These are phyloP conservation scores for Pichia heedii DNA, from an alignment of 805 yeast genomes.

Conservation along the genomic window DNA sequence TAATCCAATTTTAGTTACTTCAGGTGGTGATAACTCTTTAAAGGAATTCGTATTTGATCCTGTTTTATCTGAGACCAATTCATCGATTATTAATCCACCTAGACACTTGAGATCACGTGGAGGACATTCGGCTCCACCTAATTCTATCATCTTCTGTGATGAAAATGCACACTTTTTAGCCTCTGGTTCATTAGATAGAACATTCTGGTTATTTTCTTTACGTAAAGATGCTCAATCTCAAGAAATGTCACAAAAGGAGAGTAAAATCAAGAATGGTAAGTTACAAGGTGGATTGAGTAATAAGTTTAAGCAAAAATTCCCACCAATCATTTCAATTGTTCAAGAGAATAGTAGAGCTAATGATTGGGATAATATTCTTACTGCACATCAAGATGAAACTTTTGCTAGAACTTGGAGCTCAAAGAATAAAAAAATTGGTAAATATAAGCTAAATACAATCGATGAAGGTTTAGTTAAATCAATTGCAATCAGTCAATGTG, in stretches of 20 bases:
- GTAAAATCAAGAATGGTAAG: conserved; percentile 33
- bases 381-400: conserved; percentile 76
- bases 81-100: conserved; percentile 75
- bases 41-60: conserved; percentile 95
- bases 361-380: conserved; percentile 89
- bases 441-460: conserved; percentile 58
- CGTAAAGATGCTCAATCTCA: conserved; percentile 96
- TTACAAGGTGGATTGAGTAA: conserved; percentile 48
- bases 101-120: conserved; percentile 88
- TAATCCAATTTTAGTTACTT: conserved; percentile 81
- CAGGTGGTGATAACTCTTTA: conserved; percentile 84
- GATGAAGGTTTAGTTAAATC: conserved; percentile 71
- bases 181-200: conserved; percentile 78
- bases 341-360: conserved; percentile 69
- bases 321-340: conserved; percentile 65
- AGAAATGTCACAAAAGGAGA: conserved; percentile 73
- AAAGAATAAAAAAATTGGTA: conserved; percentile 69
- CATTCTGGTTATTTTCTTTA: conserved; percentile 87
- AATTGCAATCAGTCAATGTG: conserved; percentile 82
- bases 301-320: conserved; percentile 57
- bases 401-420: conserved; percentile 92
- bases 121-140: conserved; percentile 94
- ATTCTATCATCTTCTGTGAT: conserved; percentile 62
- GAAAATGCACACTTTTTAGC: conserved; percentile 70
- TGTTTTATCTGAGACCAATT: conserved; percentile 54